Base-by-base conservation (phyloP, 345 rosid genomes). In the Eucalyptus sp. region DNA sequence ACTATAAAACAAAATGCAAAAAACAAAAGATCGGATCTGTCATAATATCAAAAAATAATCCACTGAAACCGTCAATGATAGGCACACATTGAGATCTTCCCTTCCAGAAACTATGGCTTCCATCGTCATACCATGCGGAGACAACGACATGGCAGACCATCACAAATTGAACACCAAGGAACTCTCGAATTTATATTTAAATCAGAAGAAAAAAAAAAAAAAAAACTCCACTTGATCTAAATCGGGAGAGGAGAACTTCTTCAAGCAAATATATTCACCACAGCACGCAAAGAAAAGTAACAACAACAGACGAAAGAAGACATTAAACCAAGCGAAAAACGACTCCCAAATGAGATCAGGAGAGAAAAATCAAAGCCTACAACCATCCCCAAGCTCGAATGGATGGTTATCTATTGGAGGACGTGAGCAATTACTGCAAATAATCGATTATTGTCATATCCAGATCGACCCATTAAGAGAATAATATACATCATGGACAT, bases 11-110 rank as follows among this genome's bases (percentile, higher is more conserved):
- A 62, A 62, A 62, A 29, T 2, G 2, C 16, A 3, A 0, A 13
- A 62, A 29, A 13, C 0, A 13, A 62, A 3, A 62, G 33, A 29
- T 13, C 1, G 6, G 0, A 62, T 6, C 33, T 29, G 0, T 62
- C 8, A 29, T 15, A 13, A 29, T 15, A 29, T 7, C 18, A 62
- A 13, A 0, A 29, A 62, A 29, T 6, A 27, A 27, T 62, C n/a
- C 33, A 29, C 0, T 3, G 0, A 12, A 62, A 62, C 33, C 1
- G 0, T 29, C 33, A 29, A 62, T 13, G 33, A 43, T 2, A 29
- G 16, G 17, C 54, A 51, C 0, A 6, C 3, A 51, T 51, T 15
- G 52, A 50, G 62, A 56, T 56, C 27, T 56, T 56, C 62, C 62
- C 0, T 25, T 56, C 62, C 1, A 56, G 5, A 56, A 0, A 9